These are phyloP conservation scores for Candida maesae DNA, from an alignment of 805 yeast genomes.

Conservation along the genomic window DNA sequence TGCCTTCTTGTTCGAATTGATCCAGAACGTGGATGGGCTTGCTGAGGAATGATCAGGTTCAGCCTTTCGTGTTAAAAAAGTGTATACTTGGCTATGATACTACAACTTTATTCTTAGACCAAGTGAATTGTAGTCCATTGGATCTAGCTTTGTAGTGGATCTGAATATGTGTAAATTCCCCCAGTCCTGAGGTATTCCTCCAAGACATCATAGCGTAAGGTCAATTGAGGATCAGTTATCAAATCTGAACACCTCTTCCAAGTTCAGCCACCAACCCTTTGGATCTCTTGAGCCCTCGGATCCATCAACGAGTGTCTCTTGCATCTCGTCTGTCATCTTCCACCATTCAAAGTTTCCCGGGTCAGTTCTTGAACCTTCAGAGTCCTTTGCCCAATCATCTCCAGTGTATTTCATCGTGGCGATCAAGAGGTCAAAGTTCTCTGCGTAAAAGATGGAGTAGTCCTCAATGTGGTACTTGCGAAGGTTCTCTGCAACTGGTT, in stretches of 20 bases:
- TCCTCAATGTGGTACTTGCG: slow-evolving; percentile 37
- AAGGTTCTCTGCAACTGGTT: slow-evolving; percentile 31
- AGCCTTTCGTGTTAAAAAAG: too few relatives aligned
- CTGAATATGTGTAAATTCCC: too few relatives aligned
- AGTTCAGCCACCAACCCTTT: slow-evolving; percentile 37
- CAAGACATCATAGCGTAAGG: too few relatives aligned
- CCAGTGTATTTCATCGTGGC: slow-evolving; percentile 38
- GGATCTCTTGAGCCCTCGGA: slow-evolving; percentile 34
- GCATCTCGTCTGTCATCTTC: slow-evolving; percentile 38
- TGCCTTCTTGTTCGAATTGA: slow-evolving; percentile 47
- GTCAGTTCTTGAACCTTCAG: slow-evolving; percentile 31
- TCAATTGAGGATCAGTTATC: too few relatives aligned
- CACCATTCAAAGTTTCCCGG: slow-evolving; percentile 39
- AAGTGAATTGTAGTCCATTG: too few relatives aligned
- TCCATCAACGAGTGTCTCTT: slow-evolving; percentile 35
- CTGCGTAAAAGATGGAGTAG: slow-evolving; percentile 37
- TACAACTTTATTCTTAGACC: too few relatives aligned
- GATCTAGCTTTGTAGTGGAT: too few relatives aligned
- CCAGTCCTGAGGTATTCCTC: too few relatives aligned
- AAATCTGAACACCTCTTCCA: slow-evolving; percentile 38
- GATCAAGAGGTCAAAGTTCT: slow-evolving; percentile 30
- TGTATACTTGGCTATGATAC: too few relatives aligned
- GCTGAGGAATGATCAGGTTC: too few relatives aligned
- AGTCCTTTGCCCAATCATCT: slow-evolving; percentile 34
- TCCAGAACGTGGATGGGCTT: slow-evolving; percentile 42